Conservation (phyloP, 768 basidiomycete species). For the Tricholoma sp. region DNA sequence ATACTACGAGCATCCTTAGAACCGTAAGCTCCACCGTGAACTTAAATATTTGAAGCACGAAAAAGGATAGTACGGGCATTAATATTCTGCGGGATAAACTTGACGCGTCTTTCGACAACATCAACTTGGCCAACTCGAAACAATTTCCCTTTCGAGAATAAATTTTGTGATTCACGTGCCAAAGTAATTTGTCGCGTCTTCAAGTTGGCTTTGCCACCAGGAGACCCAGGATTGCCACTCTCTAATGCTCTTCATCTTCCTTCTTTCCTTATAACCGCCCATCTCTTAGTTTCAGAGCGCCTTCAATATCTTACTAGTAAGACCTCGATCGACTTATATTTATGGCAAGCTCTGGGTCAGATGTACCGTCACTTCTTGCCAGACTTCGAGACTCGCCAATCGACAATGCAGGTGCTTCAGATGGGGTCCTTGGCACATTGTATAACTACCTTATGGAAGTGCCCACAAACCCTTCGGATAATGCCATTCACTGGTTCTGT, state of each 20-base stretch:
- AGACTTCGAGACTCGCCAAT: slow-evolving; percentile 56
- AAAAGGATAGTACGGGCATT: not conserved
- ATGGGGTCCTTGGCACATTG: slow-evolving; percentile 43
- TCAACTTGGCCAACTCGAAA: too few species aligned
- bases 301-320: not conserved
- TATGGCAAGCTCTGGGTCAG: slow-evolving; percentile 14
- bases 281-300: not conserved
- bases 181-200: not conserved
- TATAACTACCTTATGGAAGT: slow-evolving; percentile 52
- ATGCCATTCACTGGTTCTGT: slow-evolving; percentile 80
- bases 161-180: too few species aligned
- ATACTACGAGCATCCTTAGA: too few species aligned
- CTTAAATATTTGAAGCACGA: not conserved
- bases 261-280: not conserved
- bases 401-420: slow-evolving; percentile 42
- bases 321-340: not conserved
- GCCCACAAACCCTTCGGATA: slow-evolving; percentile 26
- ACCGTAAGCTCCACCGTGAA: too few species aligned
- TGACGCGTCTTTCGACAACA: too few species aligned
- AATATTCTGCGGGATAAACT: too few species aligned
- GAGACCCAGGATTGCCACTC: not conserved
- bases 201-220: not conserved
- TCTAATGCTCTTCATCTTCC: not conserved
- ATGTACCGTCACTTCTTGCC: slow-evolving; percentile 46
- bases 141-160: not conserved